Percentiles rank a stretch among this genome's conserved stretches.
phyloP scores from a whole-genome alignment of 2,329 filamentous ascomycete genomes.

The Aspergillus aculeatus region DNA sequence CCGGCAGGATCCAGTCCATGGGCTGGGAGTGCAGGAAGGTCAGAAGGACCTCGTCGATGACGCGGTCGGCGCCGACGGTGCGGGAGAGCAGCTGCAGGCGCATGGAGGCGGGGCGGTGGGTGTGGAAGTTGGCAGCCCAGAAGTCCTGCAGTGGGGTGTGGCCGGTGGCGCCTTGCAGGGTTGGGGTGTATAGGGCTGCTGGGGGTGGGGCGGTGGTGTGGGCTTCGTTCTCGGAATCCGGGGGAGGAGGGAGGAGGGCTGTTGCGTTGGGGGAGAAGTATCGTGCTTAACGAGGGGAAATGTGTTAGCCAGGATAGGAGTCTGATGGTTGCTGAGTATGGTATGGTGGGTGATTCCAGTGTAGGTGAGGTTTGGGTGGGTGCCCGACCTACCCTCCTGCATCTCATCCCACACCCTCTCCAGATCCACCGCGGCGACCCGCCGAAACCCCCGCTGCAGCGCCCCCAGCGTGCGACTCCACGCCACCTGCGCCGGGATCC shows the following conservation, averaged over 20 bases:
- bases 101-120: background rate
- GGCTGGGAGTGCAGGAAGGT: conserved; percentile 5
- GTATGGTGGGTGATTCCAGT: too few relatives aligned
- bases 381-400: conserved; percentile 1
- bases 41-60: conserved; percentile 8
- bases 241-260: background rate
- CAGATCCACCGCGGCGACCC: background rate
- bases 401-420: conserved; percentile 6
- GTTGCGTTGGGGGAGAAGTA: background rate
- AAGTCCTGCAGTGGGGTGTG: background rate
- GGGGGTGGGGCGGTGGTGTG: background rate
- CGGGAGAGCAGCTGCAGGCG: conserved; percentile 4
- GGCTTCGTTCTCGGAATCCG: background rate
- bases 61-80: conserved; percentile 2
- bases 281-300: background rate
- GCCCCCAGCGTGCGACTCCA: conserved; percentile 8
- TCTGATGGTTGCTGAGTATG: too few relatives aligned
- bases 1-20: conserved; percentile 9
- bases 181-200: background rate
- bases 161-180: background rate
- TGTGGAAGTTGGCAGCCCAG: background rate
- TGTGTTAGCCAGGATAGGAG: too few relatives aligned
- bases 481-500: background rate
- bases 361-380: too few relatives aligned
- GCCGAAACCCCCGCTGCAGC: background rate